Conservation (phyloP, 1,284 basidiomycete species). For the Ustilago tritici region DNA sequence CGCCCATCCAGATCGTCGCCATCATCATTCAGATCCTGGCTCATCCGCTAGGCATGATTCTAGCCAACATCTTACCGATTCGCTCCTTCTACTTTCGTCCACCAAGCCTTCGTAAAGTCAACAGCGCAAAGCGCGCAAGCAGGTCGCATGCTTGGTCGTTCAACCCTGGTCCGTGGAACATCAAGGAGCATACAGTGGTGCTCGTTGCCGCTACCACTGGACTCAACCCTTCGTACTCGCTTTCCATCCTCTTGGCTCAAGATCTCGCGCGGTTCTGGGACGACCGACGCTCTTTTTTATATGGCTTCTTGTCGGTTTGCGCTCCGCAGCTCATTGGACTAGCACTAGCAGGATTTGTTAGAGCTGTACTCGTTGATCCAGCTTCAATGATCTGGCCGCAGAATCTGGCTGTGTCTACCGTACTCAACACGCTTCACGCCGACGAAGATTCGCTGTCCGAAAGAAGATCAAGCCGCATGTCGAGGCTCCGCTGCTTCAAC, state of each 20-base stretch:
- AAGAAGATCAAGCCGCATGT: conserved; percentile 71
- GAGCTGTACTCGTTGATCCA: conserved; percentile 57
- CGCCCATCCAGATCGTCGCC: conserved; percentile 55
- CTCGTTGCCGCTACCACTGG: conserved; percentile 43
- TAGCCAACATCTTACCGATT: conserved; percentile 54
- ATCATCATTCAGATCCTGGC: conserved; percentile 56
- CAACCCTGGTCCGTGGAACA: conserved; percentile 65
- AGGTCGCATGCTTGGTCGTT: conserved; percentile 32
- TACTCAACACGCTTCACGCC: conserved; percentile 63
- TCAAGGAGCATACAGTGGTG: conserved; percentile 66
- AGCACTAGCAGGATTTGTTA: conserved; percentile 55
- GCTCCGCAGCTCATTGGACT: conserved; percentile 71
- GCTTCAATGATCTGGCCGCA: conserved; percentile 65
- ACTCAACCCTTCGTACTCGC: conserved; percentile 69
- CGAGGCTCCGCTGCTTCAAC: conserved; percentile 51
- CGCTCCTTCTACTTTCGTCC: conserved; percentile 29
- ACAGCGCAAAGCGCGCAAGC: neutral
- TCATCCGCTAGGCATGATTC: conserved; percentile 54
- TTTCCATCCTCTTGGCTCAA: conserved; percentile 74
- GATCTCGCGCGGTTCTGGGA: conserved; percentile 68
- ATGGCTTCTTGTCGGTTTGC: conserved; percentile 70
- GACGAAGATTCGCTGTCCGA: conserved; percentile 28
- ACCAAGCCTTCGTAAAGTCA: conserved; percentile 7
- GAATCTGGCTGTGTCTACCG: conserved; percentile 54
- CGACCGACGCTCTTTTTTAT: conserved; percentile 67